Evolutionary conservation across 441 rosid genomes (phyloP).

Genomic region (Pelargonium myrrhifolium): DNA sequence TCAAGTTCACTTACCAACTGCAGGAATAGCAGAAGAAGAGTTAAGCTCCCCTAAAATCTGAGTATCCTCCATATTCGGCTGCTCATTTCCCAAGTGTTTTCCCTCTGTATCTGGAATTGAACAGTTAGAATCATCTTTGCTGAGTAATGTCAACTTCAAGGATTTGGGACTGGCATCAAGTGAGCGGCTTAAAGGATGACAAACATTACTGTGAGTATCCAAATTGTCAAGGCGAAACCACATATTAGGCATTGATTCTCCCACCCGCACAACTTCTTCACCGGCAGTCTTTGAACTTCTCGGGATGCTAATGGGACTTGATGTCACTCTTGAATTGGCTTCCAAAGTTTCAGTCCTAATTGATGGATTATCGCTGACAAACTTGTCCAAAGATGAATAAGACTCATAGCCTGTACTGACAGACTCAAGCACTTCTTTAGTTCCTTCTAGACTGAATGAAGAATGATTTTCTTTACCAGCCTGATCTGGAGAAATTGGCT

Average conservation of each 20-base stretch:
- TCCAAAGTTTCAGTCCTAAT: conserved; percentile 22
- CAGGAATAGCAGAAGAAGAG: conserved; percentile 33
- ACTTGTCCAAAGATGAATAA: conserved; percentile 21
- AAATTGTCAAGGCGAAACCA: conserved; percentile 30
- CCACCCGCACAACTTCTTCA: conserved; percentile 35
- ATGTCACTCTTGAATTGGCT: conserved; percentile 26
- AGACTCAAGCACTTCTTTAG: conserved; percentile 20
- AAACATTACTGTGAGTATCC: conserved; percentile 18
- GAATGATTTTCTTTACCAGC: conserved; percentile 23
- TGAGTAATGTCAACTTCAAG: conserved; percentile 29
- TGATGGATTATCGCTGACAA: conserved; percentile 22
- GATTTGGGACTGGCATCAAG: conserved; percentile 41
- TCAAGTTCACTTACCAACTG: conserved; percentile 48
- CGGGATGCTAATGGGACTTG: conserved; percentile 49
- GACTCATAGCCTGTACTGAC: conserved; percentile 20
- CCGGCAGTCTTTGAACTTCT: conserved; percentile 21
- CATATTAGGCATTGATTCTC: conserved; percentile 66
- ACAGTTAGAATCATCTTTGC: conserved; percentile 29
- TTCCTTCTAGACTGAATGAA: conserved; percentile 19
- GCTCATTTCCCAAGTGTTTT: conserved; percentile 26
- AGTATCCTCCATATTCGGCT: conserved; percentile 20
- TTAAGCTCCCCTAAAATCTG: conserved; percentile 27
- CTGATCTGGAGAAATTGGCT: conserved; percentile 23
- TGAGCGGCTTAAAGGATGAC: conserved; percentile 54
- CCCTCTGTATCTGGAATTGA: conserved; percentile 25